Evolutionary conservation across 176 grass and related monocot genomes (phyloP), one percentile per base, ranked within the genome.

Genomic region (Hordeum marinum): DNA sequence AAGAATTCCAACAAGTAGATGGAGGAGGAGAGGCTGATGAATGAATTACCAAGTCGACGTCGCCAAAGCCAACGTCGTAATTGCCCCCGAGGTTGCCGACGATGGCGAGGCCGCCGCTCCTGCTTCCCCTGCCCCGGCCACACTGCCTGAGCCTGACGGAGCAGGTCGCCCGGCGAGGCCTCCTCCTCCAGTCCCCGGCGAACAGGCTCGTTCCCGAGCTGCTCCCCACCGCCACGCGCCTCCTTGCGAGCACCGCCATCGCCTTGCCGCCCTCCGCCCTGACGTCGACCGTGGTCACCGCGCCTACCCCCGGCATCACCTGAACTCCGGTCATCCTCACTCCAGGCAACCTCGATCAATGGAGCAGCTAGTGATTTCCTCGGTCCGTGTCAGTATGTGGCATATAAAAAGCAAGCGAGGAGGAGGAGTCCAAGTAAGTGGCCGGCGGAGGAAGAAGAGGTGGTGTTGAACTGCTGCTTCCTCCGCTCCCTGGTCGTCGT

Each of bases 21-120:
- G 14, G 10, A 58, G 2, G 15, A 61, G 54, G 13, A 3, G 14
- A 11, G 35, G 13, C 1, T 61, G 31, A 12, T 1, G 17, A 26
- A 9, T 24, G 14, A 23, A 36, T 63, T 83, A 95, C 93, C 80
- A 60, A 6, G 63, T 93, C 75, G 18, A 95, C 85, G 40, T 95
- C 93, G 32, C 90, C 91, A n/a, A 93, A 95, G 21, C 52, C 64
- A 0, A 89, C 93, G 63, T 95, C 93, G 85, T 95, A 95, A 17
- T 85, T 81, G 1, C 93, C 93, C 2, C 36, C 90, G 65, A 95
- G 86, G 74, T 93, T 90, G 76, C 87, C 55, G 61, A 90, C 85
- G 63, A 95, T 40, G 36, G 71, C 57, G 76, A 91, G 65, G 0
- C 77, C 46, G 11, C 82, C 31, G 10, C n/a, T 81, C 66, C 63